Conservation (phyloP, 2,329 filamentous ascomycete genomes). For the Trichoderma breve region DNA sequence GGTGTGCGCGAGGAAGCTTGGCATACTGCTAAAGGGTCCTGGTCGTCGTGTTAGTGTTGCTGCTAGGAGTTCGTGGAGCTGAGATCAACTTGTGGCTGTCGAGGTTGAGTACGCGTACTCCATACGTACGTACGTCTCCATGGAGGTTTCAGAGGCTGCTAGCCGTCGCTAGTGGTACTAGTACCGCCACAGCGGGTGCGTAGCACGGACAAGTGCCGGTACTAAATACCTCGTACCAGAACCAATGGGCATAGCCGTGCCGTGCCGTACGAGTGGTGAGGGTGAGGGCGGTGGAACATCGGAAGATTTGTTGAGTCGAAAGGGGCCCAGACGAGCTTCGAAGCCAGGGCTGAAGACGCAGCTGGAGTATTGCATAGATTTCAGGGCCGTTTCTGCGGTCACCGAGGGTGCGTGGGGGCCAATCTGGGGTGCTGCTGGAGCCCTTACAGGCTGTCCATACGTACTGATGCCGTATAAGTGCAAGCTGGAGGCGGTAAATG, state of each 20-base stretch:
- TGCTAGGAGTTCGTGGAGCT: neutral
- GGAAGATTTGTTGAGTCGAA: neutral
- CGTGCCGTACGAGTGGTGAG: neutral
- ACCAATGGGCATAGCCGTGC: neutral
- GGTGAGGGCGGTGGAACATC: neutral
- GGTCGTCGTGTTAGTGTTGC: neutral
- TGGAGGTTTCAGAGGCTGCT: neutral
- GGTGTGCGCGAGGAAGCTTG: neutral
- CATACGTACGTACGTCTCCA: neutral
- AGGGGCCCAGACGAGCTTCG: neutral
- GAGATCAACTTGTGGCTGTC: neutral
- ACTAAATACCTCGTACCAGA: neutral
- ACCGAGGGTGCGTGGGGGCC: neutral
- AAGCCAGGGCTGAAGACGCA: slow-evolving; percentile 12
- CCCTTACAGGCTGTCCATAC: neutral
- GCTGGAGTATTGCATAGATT: neutral
- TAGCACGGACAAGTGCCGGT: neutral
- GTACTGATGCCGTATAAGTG: neutral
- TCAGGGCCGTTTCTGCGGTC: neutral
- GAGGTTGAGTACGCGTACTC: neutral
- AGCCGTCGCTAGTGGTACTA: neutral
- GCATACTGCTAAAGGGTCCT: neutral
- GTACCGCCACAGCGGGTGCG: neutral
- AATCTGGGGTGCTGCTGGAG: slow-evolving; percentile 7
- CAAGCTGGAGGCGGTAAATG: neutral